These are phyloP conservation scores for Malus sieversii DNA, from an alignment of 306 rosid species.

Conservation along the genomic window DNA sequence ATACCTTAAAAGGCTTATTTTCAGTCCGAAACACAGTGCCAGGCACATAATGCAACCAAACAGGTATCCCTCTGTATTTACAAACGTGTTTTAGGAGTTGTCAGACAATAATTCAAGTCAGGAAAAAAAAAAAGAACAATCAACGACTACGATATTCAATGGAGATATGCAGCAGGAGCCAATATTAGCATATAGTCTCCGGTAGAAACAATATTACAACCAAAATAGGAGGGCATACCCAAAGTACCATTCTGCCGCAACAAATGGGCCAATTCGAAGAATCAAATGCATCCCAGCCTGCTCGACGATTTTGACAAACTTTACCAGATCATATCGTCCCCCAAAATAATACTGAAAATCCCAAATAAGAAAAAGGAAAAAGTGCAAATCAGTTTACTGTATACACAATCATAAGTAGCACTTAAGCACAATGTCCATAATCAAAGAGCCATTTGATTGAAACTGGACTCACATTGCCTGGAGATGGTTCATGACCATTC, in stretches of 20 bases:
- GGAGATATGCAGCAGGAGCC: background rate
- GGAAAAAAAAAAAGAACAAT: conserved; percentile 7
- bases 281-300: conserved; percentile 44
- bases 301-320: conserved; percentile 44
- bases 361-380: background rate
- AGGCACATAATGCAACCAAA: conserved; percentile 87
- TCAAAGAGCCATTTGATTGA: background rate
- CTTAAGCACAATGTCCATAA: background rate
- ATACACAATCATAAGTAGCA: background rate
- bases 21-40: conserved; percentile 86
- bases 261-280: conserved; percentile 54
- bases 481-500: conserved; percentile 95
- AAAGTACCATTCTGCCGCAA: conserved; percentile 51
- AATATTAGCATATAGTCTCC: background rate
- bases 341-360: conserved; percentile 39
- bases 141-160: background rate
- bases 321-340: conserved; percentile 51
- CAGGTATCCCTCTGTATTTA: conserved; percentile 79
- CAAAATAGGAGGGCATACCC: conserved; percentile 22
- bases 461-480: conserved; percentile 57
- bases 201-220: background rate
- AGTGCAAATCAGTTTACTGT: background rate
- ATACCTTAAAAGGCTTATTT: conserved; percentile 73
- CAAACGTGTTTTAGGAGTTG: background rate
- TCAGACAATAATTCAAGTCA: background rate